phyloP scores from a whole-genome alignment of 2,329 filamentous ascomycete genomes.

The Phialemoniopsis sp. region DNA sequence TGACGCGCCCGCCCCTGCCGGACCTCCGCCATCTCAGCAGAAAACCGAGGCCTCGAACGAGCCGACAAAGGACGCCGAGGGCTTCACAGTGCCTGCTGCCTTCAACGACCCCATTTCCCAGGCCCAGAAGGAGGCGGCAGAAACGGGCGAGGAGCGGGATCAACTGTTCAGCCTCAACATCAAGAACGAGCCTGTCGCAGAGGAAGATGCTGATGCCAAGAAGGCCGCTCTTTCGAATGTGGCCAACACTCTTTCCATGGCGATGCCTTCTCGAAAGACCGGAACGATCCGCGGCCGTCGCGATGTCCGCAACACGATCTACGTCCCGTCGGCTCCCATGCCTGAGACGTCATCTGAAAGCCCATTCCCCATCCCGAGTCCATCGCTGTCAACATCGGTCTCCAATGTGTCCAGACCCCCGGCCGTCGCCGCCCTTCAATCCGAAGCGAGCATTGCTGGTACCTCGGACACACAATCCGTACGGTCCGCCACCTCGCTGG shows the following conservation, averaged over 20 bases:
- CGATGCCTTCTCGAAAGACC: constrained; percentile 62
- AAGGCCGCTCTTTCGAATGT: constrained; percentile 72
- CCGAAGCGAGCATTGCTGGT: constrained; percentile 55
- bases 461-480: constrained; percentile 87
- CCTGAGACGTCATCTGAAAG: constrained; percentile 27
- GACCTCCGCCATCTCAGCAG: constrained; percentile 43
- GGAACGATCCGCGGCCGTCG: constrained; percentile 83
- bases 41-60: constrained; percentile 20
- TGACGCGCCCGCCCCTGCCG: constrained; percentile 47
- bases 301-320: constrained; percentile 89
- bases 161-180: constrained; percentile 77
- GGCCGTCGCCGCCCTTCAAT: constrained; percentile 51
- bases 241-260: constrained; percentile 64
- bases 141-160: constrained; percentile 50
- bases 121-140: constrained; percentile 63
- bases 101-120: constrained; percentile 65
- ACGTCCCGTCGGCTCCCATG: constrained; percentile 51
- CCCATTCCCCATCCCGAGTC: constrained; percentile 6
- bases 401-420: constrained; percentile 32
- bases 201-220: constrained; percentile 72
- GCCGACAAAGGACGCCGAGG: constrained; percentile 65
- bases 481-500: constrained; percentile 78
- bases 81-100: constrained; percentile 67
- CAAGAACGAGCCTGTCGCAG: constrained; percentile 70
- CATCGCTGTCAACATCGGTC: constrained; percentile 22